Evolutionary conservation across 352 stramenopile genomes (phyloP).

Genomic region (Globisporangium nunn): DNA sequence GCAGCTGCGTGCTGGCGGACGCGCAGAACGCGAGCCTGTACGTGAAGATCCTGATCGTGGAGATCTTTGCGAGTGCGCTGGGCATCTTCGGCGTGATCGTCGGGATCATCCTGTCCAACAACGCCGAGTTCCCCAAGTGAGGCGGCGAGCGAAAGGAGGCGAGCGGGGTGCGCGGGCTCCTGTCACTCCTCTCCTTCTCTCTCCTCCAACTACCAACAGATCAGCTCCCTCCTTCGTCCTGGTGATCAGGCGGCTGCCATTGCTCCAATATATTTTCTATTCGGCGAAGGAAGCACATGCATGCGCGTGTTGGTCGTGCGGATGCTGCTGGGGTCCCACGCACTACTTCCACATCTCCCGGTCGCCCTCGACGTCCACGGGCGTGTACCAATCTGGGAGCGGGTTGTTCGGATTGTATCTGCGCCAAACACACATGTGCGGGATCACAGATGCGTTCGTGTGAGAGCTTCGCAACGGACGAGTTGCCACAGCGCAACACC

Average conservation of each 20-base stretch:
- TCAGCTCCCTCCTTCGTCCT: neutral
- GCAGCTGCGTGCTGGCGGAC: constrained; percentile 96
- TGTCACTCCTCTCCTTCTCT: neutral
- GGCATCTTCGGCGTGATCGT: constrained; percentile 99
- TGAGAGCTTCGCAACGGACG: neutral
- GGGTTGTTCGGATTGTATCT: constrained; percentile 76
- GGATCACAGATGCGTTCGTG: neutral
- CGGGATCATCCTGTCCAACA: constrained; percentile 98
- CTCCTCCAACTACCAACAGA: too few relatives aligned
- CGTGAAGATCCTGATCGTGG: constrained; percentile 99
- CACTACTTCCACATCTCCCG: constrained; percentile 77
- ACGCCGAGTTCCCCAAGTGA: constrained; percentile 90
- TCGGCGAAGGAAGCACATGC: neutral
- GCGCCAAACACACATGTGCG: neutral
- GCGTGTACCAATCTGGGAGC: constrained; percentile 78
- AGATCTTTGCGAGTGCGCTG: constrained; percentile 99
- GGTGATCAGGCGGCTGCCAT: too few relatives aligned
- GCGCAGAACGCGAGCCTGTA: constrained; percentile 97
- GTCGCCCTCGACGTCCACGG: constrained; percentile 74
- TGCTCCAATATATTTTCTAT: constrained; percentile 11
- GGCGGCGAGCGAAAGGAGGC: neutral
- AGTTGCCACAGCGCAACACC: too few relatives aligned
- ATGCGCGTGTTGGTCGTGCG: too few relatives aligned
- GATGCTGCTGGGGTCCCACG: too few relatives aligned
- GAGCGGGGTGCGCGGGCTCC: too few relatives aligned